Evolutionary conservation across 257 asterid species (phyloP).

Genomic region (Eucommia ulmoides): DNA sequence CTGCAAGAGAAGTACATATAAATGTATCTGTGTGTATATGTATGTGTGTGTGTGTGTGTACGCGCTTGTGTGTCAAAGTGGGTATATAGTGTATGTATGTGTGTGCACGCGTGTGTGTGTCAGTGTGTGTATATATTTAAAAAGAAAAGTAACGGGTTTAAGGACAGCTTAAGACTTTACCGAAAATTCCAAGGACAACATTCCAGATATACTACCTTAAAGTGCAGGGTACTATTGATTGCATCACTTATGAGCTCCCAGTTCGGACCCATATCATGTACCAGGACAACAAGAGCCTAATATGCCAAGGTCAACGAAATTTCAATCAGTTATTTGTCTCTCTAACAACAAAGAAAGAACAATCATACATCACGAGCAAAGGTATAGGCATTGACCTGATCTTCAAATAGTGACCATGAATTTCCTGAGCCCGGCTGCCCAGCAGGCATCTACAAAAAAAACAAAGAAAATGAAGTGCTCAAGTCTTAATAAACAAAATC

Average conservation of each 20-base stretch:
- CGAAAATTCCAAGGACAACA: no score
- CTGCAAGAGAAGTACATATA: no score
- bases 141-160: no score
- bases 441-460: conserved; percentile 51
- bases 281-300: conserved; percentile 95
- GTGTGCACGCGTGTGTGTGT: no score
- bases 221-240: conserved; percentile 70
- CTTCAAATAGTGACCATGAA: conserved; percentile 85
- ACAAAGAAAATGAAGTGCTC: conserved; percentile 17
- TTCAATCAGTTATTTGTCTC: not conserved
- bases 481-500: conserved; percentile 3
- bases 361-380: not conserved
- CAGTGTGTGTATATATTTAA: no score
- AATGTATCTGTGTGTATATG: no score
- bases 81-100: no score
- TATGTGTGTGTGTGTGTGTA: no score
- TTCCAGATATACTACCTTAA: conserved; percentile 91
- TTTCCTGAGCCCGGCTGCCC: conserved; percentile 65
- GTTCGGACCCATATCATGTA: conserved; percentile 92
- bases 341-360: not conserved
- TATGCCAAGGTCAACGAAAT: conserved; percentile 2
- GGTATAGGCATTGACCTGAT: conserved; percentile 44
- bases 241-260: conserved; percentile 99
- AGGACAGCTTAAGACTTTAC: no score
- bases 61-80: no score